Base-by-base conservation (phyloP, 2,329 filamentous ascomycete species). In the Monosporascus cannonballus region DNA sequence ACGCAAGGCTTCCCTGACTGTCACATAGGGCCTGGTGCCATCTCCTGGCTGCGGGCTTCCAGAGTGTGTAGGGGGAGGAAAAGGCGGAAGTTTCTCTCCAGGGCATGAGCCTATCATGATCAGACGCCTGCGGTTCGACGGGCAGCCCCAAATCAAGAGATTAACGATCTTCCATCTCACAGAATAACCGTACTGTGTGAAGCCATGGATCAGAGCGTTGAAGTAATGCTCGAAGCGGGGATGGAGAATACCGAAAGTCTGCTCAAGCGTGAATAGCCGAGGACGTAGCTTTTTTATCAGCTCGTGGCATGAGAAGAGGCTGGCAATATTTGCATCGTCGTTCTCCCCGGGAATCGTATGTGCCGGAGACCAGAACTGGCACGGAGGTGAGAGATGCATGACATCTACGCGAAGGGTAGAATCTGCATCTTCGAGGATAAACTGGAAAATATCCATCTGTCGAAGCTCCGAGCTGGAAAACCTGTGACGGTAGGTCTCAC, bases 371-470 rank as follows among this genome's bases (percentile, higher is more conserved):
- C 85, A 92, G 2, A 79, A 82, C 59, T 93, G 88, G 52, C 90
- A 95, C 0, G 90, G 89, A 0, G 88, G 89, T 0, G 86, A 90
- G 0, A 91, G 69, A 57, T 95, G 90, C 0, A 89, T 70, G 2
- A 93, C 72, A 59, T 94, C 89, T 0, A 86, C 79, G 4, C 73
- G 72, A 8, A 76, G 57, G 2, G 67, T 63, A 0, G 69, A 58
- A 0, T 57, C 54, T 1, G 59, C 46, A 5, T 61, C 54, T 1
- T 38, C 34, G 9, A 61, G 62, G 27, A 83, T 71, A 49, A 86
- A 84, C 2, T 78, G 67, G 36, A 75, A 70, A 0, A 80, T 68
- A 0, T 76, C 69, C 54, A 71, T 70, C 6, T 75, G 60, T 46
- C 78, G 76, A 0, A 87, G 71, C 0, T 73, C 65, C 0, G 74